Evolutionary conservation across 192 early-diverging fungal genomes (phyloP), one percentile per base, ranked within the genome.

Genomic region (Diversispora eburnea): DNA sequence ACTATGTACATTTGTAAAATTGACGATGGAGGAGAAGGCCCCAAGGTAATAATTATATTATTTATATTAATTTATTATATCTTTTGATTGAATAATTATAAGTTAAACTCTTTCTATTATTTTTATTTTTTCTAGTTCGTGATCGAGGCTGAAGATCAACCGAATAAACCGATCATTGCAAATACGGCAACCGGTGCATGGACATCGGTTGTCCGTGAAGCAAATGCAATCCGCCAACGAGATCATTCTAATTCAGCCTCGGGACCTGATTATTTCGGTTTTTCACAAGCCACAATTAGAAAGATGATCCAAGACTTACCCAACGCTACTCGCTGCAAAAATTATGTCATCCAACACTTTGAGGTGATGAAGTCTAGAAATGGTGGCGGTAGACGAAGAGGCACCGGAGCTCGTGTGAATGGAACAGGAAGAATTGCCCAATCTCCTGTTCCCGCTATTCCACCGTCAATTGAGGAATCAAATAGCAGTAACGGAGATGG

Each of bases 191-290:
- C 95, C 0, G 93, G 93, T 15, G 95, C 94, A n/a, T 97, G 94
- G 95, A 91, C 90, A 0, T 78, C 87, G 4, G 84, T 95, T 52
- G 84, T 95, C 47, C 90, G 90, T 75, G 83, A 82, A 8, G 91
- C 91, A 5, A 93, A 97, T 79, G 84, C 84, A 20, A 85, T 97
- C 62, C 84, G 93, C 41, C 83, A 90, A 39, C 86, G 90, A 8
- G 90, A 94, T 45, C 89, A 91, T 57, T 88, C 89, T 9, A 93
- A 92, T 75, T 92, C 91, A 41, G 91, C 91, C 0, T 90, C 88
- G 8, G 94, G 95, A 8, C 94, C 94, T 5, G 95, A 97, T 70
- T 94, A 92, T 73, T 97, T 92, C 83, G 95, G 95, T 0, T 91
- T 97, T 62, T 88, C 93, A 13, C 89, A 93, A 59, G 91, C 91